Base-by-base conservation (phyloP, 495 filamentous ascomycete species). In the Aspergillus ostianus region DNA sequence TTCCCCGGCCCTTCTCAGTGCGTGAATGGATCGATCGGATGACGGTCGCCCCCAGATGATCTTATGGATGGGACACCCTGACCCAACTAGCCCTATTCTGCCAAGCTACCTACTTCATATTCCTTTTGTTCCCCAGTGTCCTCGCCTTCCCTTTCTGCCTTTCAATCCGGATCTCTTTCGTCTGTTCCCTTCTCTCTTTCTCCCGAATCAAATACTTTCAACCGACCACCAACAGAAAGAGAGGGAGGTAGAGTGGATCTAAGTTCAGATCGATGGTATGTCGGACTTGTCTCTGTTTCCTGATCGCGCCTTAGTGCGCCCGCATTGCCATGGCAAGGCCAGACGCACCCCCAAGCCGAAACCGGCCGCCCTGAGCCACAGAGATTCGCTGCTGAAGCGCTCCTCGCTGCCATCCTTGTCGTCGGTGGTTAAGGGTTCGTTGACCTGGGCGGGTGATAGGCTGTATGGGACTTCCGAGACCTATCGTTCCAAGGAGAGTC, bases 401-500 rank as follows among this genome's bases (percentile, higher is more conserved):
- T 65, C 70, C 36, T 74, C 74, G 6, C 63, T 75, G 19, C 72
- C 74, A 0, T 70, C 70, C 20, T 65, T 80, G 3, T 73, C 77
- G 9, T 71, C 71, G 2, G 51, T 79, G 8, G 65, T 78, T 13
- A 68, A 63, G n/a, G 64, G 64, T 10, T 74, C 76, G 4, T 65
- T 72, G 58, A 62, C 62, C 50, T 80, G 77, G 77, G 75, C 75
- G 12, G 78, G 77, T n/a, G 78, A 82, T 58, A 70, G 79, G 2
- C 68, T 83, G 30, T 51, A 47, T 27, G 65, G 77, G 55, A 69
- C 76, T 30, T 79, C 79, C 67, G 77, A 79, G 51, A 85, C 87
- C 73, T 84, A 84, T 44, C 72, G 83, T 18, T 81, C 80, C 8
- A 73, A 77, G 58, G 78, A 82, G 47, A 77, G 88, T 55, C 76